These are phyloP conservation scores for Crassisporium funariophilum DNA, from an alignment of 768 basidiomycete genomes.

Conservation along the genomic window DNA sequence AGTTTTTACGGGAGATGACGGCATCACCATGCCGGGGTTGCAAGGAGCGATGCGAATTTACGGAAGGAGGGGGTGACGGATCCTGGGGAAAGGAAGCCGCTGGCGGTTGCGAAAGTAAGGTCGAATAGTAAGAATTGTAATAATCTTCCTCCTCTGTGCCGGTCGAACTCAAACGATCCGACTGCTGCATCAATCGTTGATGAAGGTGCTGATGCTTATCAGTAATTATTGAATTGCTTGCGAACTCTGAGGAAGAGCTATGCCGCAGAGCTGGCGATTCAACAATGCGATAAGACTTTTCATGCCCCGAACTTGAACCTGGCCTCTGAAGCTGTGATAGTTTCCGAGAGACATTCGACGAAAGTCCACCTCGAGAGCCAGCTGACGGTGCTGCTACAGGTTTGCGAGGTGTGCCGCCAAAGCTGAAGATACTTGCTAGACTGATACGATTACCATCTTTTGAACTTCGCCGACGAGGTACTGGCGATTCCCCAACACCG, in stretches of 20 bases:
- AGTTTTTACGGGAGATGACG: constrained; percentile 22
- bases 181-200: constrained; percentile 1
- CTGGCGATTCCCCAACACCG: constrained; percentile 70
- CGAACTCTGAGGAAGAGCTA: background rate
- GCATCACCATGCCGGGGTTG: background rate
- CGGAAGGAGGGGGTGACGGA: constrained; percentile 8
- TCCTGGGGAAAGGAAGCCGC: constrained; percentile 7
- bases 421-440: constrained; percentile 54
- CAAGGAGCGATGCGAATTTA: constrained; percentile 14
- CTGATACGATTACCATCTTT: constrained; percentile 48
- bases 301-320: background rate
- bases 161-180: constrained; percentile 8
- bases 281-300: background rate
- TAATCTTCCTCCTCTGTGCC: constrained; percentile 45
- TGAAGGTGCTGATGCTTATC: constrained; percentile 5
- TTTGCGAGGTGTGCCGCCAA: constrained; percentile 26
- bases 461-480: constrained; percentile 34
- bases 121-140: constrained; percentile 54
- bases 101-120: constrained; percentile 24
- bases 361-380: background rate
- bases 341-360: background rate
- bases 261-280: background rate
- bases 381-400: background rate
- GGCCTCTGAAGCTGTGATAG: background rate
- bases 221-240: background rate